Conservation (phyloP, 2,329 filamentous ascomycete species). For the Neoarthrinium moseri region DNA sequence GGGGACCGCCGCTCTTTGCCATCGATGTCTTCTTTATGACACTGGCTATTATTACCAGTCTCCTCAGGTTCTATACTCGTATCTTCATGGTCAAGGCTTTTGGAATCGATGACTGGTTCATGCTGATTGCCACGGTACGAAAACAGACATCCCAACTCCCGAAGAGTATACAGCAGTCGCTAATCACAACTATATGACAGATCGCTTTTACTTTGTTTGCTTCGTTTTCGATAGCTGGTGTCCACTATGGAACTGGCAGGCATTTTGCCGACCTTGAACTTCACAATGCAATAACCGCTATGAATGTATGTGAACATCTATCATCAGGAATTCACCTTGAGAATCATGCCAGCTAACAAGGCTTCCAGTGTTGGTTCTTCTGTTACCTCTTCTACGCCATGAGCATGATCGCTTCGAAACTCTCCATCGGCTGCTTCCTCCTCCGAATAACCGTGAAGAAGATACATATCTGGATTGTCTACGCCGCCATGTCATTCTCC, state of each 20-base stretch:
- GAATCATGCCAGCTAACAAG: neutral
- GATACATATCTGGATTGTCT: slow-evolving; percentile 17
- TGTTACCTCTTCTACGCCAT: slow-evolving; percentile 16
- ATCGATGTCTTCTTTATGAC: slow-evolving; percentile 11
- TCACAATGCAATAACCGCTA: slow-evolving; percentile 2
- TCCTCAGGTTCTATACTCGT: slow-evolving; percentile 11
- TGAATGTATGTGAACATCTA: slow-evolving; percentile 8
- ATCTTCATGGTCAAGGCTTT: slow-evolving; percentile 10
- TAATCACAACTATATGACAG: neutral
- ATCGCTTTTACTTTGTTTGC: slow-evolving; percentile 4
- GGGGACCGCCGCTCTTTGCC: slow-evolving; percentile 10
- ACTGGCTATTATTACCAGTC: slow-evolving; percentile 9
- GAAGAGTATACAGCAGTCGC: too few species aligned
- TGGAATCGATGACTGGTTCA: slow-evolving; percentile 11
- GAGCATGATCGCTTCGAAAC: slow-evolving; percentile 17
- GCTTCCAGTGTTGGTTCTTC: slow-evolving; percentile 12
- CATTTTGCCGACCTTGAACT: slow-evolving; percentile 2
- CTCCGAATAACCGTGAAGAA: slow-evolving; percentile 18
- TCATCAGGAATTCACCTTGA: neutral
- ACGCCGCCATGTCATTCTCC: slow-evolving; percentile 13
- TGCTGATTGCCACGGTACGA: slow-evolving; percentile 10
- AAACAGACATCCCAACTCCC: neutral
- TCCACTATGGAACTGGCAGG: slow-evolving; percentile 12
- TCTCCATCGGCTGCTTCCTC: slow-evolving; percentile 20
- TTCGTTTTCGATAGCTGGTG: slow-evolving; percentile 8